Conservation (phyloP, 1,284 basidiomycete genomes). For the Heterobasidion annosum region DNA sequence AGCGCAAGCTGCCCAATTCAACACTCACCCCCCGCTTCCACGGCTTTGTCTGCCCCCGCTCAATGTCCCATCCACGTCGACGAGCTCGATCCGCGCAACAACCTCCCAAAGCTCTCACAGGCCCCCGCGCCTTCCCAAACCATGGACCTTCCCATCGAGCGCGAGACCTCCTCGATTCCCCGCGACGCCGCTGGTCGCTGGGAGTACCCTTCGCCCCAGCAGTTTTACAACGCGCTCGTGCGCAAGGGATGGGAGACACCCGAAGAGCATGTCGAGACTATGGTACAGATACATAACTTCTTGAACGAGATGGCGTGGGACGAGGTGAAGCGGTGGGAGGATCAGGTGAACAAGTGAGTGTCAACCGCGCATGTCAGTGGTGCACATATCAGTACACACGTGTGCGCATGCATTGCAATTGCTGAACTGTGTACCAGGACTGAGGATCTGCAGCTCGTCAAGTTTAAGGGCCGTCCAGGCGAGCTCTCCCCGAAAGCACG, state of each 20-base stretch:
- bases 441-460: slow-evolving; percentile 62
- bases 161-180: slow-evolving; percentile 82
- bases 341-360: slow-evolving; percentile 48
- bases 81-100: slow-evolving; percentile 73
- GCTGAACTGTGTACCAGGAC: slow-evolving; percentile 14
- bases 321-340: slow-evolving; percentile 94
- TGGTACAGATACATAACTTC: slow-evolving; percentile 99
- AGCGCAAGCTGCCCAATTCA: slow-evolving; percentile 37
- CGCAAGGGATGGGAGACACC: slow-evolving; percentile 98
- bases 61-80: slow-evolving; percentile 30
- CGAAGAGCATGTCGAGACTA: slow-evolving; percentile 92
- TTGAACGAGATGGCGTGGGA: slow-evolving; percentile 96
- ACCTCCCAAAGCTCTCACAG: slow-evolving; percentile 83
- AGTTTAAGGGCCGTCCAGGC: slow-evolving; percentile 88
- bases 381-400: slow-evolving; percentile 14
- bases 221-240: slow-evolving; percentile 97
- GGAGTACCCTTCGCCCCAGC: slow-evolving; percentile 98
- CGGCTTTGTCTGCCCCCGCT: slow-evolving; percentile 12
- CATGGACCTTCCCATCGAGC: slow-evolving; percentile 61
- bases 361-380: too few relatives aligned
- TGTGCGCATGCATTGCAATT: neutral
- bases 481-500: slow-evolving; percentile 86
- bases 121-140: slow-evolving; percentile 50
- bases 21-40: slow-evolving; percentile 16
- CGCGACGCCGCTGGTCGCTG: slow-evolving; percentile 58